Conservation (phyloP, 306 rosid genomes). For the Oxytropis ochrocephala region DNA sequence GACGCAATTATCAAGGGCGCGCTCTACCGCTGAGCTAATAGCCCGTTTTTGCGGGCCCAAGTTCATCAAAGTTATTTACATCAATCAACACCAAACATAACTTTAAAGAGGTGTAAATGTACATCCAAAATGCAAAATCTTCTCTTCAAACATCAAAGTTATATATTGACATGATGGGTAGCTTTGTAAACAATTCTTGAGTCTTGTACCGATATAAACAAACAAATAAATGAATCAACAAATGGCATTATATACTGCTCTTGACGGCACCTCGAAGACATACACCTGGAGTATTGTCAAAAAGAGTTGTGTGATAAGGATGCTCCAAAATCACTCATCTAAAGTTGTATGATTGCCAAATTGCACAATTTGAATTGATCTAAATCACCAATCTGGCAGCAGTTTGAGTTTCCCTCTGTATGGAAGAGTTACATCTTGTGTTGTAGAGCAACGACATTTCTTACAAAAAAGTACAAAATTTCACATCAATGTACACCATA, state of each 20-base stretch:
- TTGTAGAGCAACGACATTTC: not conserved
- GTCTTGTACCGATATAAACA: not conserved
- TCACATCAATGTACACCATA: not conserved
- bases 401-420: not conserved
- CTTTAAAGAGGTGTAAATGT: not conserved
- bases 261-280: not conserved
- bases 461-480: not conserved
- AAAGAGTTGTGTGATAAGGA: not conserved
- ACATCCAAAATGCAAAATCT: conserved; percentile 1
- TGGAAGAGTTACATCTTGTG: conserved; percentile 1
- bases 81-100: not conserved
- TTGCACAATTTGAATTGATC: not conserved
- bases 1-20: not conserved
- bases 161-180: not conserved
- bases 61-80: not conserved
- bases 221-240: conserved; percentile 11
- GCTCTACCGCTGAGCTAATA: too few relatives aligned
- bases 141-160: not conserved
- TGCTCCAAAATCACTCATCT: not conserved
- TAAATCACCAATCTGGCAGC: not conserved
- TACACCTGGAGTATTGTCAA: not conserved
- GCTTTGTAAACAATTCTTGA: not conserved
- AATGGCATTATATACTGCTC: not conserved
- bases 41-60: not conserved
- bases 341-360: not conserved